A percentile compares a stretch with the other conserved stretches of the same genome.
Evolutionary conservation across 805 yeast species (phyloP).

Genomic region (Myxozyma sirexii): DNA sequence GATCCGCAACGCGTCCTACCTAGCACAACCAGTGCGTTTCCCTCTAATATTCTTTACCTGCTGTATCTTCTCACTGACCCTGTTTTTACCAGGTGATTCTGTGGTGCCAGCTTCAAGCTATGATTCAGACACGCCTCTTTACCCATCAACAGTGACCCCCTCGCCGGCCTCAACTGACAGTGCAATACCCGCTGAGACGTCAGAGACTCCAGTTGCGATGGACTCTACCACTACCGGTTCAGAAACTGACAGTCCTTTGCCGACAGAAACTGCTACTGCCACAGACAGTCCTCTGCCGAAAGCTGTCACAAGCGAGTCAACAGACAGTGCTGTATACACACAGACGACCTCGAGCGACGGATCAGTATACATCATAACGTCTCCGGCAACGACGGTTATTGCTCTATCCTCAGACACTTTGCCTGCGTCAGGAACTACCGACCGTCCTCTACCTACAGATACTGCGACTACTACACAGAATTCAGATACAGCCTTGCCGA

Average conservation of each 20-base stretch:
- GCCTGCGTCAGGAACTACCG: not conserved
- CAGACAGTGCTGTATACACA: too few relatives aligned
- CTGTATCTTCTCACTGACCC: not conserved
- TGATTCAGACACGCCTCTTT: not conserved
- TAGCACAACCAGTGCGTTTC: not conserved
- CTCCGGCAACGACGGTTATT: too few relatives aligned
- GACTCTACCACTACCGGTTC: not conserved
- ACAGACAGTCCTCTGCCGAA: not conserved
- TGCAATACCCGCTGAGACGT: not conserved
- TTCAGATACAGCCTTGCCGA: not conserved
- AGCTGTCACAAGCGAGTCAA: not conserved
- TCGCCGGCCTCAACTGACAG: constrained; percentile 3
- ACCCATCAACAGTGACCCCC: not conserved
- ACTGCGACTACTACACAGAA: not conserved
- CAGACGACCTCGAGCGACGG: too few relatives aligned
- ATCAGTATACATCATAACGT: too few relatives aligned
- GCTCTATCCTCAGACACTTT: not conserved
- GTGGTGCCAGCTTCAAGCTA: not conserved
- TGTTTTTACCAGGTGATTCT: not conserved
- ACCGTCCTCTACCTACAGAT: not conserved
- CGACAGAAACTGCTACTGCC: constrained; percentile 1
- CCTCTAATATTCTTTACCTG: not conserved
- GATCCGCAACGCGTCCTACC: not conserved
- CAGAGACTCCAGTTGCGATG: not conserved
- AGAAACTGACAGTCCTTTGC: not conserved